phyloP scores from a whole-genome alignment of 345 rosid species.

The Combretum micranthum region DNA sequence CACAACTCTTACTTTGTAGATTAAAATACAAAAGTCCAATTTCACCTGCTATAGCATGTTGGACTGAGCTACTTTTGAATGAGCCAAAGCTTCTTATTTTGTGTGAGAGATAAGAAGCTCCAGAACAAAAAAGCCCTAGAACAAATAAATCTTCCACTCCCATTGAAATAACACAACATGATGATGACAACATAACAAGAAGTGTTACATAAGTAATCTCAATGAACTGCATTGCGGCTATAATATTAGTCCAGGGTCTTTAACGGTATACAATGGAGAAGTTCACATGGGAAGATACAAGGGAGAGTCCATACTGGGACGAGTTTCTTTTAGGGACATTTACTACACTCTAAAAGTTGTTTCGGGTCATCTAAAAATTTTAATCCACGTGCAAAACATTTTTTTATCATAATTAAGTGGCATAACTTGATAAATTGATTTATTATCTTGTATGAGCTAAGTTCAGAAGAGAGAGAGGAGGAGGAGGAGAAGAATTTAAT shows the following conservation, averaged over 20 bases:
- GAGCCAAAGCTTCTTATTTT: background rate
- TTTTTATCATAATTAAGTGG: too few species aligned
- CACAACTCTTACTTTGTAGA: background rate
- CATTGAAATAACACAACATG: background rate
- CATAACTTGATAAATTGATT: too few species aligned
- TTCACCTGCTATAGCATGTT: constrained; percentile 1
- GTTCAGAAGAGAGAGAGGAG: too few species aligned
- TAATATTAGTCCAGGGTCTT: constrained; percentile 85
- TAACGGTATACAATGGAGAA: constrained; percentile 95
- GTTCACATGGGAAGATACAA: constrained; percentile 96
- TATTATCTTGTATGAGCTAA: too few species aligned
- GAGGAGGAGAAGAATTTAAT: too few species aligned
- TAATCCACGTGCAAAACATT: too few species aligned
- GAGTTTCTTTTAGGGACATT: too few species aligned
- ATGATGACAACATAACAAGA: background rate
- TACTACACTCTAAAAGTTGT: too few species aligned
- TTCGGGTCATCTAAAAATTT: too few species aligned
- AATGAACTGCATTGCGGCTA: constrained; percentile 61
- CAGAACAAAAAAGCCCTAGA: background rate
- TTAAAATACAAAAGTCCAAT: background rate
- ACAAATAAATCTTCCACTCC: constrained; percentile 2
- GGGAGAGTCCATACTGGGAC: constrained; percentile 97
- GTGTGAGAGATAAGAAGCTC: background rate
- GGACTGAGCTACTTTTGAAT: background rate
- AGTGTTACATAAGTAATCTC: constrained; percentile 7